These are phyloP conservation scores for Graphilbum sp. DNA, from an alignment of 2,329 filamentous ascomycete species.

Conservation along the genomic window DNA sequence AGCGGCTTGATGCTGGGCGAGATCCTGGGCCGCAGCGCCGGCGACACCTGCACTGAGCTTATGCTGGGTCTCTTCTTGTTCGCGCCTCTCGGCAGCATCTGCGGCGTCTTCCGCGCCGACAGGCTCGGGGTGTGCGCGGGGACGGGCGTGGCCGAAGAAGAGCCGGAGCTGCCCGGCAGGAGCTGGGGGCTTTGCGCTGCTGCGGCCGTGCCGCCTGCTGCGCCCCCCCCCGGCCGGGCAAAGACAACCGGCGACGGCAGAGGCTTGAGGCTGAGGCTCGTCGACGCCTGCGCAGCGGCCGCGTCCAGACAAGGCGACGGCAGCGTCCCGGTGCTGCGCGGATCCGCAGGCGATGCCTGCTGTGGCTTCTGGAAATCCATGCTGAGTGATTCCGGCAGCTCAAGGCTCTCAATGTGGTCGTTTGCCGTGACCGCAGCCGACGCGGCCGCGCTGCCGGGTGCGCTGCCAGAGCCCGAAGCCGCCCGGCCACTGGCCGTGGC, in stretches of 20 bases:
- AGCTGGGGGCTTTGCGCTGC: conserved; percentile 52
- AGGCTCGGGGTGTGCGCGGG: conserved; percentile 5
- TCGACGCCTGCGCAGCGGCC: conserved; percentile 31
- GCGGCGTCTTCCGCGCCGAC: conserved; percentile 35
- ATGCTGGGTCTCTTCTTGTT: conserved; percentile 56
- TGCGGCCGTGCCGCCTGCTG: conserved; percentile 9
- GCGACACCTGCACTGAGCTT: conserved; percentile 63
- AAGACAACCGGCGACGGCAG: conserved; percentile 31
- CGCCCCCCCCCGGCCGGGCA: conserved; percentile 19
- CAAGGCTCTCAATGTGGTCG: conserved; percentile 39
- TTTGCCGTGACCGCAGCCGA: conserved; percentile 14
- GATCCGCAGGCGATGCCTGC: conserved; percentile 23
- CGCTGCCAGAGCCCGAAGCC: conserved; percentile 12
- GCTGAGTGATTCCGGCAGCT: conserved; percentile 57
- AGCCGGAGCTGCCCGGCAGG: conserved; percentile 30
- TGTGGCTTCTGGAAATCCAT: conserved; percentile 30
- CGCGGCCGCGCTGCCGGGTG: not conserved
- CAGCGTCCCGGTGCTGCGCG: conserved; percentile 21
- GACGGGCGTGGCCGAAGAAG: not conserved
- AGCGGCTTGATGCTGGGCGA: conserved; percentile 90
- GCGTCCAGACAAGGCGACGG: conserved; percentile 19
- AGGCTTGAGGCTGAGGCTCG: conserved; percentile 28
- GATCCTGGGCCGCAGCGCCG: conserved; percentile 73
- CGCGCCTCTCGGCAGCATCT: conserved; percentile 33
- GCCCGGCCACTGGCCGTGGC: conserved; percentile 16